Evolutionary conservation across 208 protist genomes (phyloP), one percentile per base, ranked within the genome.

Genomic region (Crithidia fasciculata): DNA sequence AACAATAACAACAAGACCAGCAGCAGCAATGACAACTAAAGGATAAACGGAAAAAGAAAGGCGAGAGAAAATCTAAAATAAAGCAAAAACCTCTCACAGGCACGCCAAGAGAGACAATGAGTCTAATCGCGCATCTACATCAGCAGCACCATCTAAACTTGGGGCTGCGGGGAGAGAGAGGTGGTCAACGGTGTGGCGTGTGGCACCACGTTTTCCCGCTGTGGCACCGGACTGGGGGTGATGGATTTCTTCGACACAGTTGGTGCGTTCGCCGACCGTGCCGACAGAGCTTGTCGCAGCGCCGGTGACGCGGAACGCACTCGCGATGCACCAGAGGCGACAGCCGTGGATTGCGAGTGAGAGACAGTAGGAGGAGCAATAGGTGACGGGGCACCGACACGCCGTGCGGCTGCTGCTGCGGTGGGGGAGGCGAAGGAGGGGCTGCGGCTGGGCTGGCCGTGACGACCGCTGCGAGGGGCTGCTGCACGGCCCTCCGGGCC

Each of bases 1-100:
- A 68, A 63, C 57, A 67, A 56, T 10, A 68, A 58, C 69, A 36
- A 28, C 15, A 68, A 68, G 9, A 45, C 16, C 13, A 37, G 10
- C 8, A 13, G 15, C 9, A 49, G 62, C 62, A 40, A 45, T 41
- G 54, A 41, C 19, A 63, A 63, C 16, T 50, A 63, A 50, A 45
- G 2, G 18, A 49, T 36, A 10, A 6, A 39, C 3, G 15, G 1
- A n/a, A 56, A 49, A 28, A 54, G 1, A 45, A 54, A 39, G 5
- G 56, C 12, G 16, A 40, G 9, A 16, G 36, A 37, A 40, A 37
- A 15, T 66, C 13, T 28, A 28, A 28, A 28, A 28, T 2, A 28
- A 28, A 28, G 1, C 0, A 28, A 28, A 28, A 28, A 28, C 28
- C 28, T 28, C 1, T 28, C 28, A 28, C 28, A 28, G 28, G 28